A percentile compares a stretch with the other conserved stretches of the same genome.
phyloP scores from a whole-genome alignment of 2,329 filamentous ascomycete genomes.

The Fusarium sp. region DNA sequence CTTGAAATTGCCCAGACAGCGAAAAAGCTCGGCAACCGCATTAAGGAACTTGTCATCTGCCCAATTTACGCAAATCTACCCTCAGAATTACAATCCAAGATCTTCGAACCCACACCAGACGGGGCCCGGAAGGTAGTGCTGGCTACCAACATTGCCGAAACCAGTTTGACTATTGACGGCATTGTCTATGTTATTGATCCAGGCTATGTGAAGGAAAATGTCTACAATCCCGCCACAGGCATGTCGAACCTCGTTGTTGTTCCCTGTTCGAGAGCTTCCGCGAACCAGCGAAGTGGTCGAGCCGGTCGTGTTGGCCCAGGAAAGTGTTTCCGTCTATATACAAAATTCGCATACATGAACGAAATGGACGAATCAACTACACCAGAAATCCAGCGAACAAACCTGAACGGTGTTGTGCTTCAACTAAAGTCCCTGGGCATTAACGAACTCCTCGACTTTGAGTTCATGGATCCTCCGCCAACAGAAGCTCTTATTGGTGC shows the following conservation, averaged over 20 bases:
- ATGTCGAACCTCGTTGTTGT: conserved; percentile 94
- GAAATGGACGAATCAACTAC: conserved; percentile 93
- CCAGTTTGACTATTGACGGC: conserved; percentile 92
- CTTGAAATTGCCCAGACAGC: conserved; percentile 86
- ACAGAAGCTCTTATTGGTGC: conserved; percentile 89
- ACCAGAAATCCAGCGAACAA: conserved; percentile 92
- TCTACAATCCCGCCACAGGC: conserved; percentile 89
- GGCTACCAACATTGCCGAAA: conserved; percentile 97
- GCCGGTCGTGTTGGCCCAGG: conserved; percentile 92
- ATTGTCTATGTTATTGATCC: conserved; percentile 97
- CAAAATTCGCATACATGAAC: conserved; percentile 92
- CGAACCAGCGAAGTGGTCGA: conserved; percentile 91
- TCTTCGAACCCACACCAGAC: conserved; percentile 91
- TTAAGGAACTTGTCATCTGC: conserved; percentile 87
- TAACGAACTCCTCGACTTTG: conserved; percentile 91
- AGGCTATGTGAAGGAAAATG: conserved; percentile 94
- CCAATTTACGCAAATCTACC: conserved; percentile 96
- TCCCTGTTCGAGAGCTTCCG: conserved; percentile 89
- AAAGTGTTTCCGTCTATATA: conserved; percentile 93
- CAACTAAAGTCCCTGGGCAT: conserved; percentile 91
- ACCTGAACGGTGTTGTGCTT: conserved; percentile 84
- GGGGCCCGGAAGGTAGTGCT: conserved; percentile 90
- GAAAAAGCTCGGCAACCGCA: conserved; percentile 83
- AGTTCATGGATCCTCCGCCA: conserved; percentile 94
- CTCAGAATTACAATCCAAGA: conserved; percentile 88